Conservation (phyloP, 805 yeast genomes). For the Candida glaebosa region DNA sequence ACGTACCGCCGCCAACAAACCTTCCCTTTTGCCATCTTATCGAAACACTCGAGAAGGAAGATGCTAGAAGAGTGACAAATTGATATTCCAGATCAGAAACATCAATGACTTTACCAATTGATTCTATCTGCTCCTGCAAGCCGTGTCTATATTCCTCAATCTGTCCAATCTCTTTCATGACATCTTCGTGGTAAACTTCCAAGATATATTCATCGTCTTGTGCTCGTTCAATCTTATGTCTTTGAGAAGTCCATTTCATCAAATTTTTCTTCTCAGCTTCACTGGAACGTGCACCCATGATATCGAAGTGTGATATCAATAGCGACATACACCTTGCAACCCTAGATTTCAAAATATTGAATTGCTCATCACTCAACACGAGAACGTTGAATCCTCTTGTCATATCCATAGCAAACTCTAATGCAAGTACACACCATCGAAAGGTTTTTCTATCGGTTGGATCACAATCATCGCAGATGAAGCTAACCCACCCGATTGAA, state of each 20-base stretch:
- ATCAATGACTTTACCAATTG: constrained; percentile 87
- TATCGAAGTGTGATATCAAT: constrained; percentile 91
- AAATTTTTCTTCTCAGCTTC: constrained; percentile 57
- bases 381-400: constrained; percentile 86
- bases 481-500: constrained; percentile 88
- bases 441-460: constrained; percentile 91
- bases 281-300: constrained; percentile 94
- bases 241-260: constrained; percentile 50
- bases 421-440: constrained; percentile 93
- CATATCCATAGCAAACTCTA: constrained; percentile 94
- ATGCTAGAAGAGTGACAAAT: constrained; percentile 79
- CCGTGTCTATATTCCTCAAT: constrained; percentile 57
- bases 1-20: constrained; percentile 91
- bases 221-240: constrained; percentile 48
- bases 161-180: constrained; percentile 59
- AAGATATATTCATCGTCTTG: constrained; percentile 35
- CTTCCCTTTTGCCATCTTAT: constrained; percentile 97
- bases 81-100: constrained; percentile 85
- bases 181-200: constrained; percentile 58
- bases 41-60: constrained; percentile 83
- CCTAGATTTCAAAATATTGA: constrained; percentile 64
- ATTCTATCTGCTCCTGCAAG: constrained; percentile 36
- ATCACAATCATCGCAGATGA: constrained; percentile 89
- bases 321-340: constrained; percentile 95
- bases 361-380: constrained; percentile 74